A percentile compares a stretch with the other conserved stretches of the same genome.
These are phyloP conservation scores for Podila verticillata DNA, from an alignment of 192 early-diverging fungal genomes.

Conservation along the genomic window DNA sequence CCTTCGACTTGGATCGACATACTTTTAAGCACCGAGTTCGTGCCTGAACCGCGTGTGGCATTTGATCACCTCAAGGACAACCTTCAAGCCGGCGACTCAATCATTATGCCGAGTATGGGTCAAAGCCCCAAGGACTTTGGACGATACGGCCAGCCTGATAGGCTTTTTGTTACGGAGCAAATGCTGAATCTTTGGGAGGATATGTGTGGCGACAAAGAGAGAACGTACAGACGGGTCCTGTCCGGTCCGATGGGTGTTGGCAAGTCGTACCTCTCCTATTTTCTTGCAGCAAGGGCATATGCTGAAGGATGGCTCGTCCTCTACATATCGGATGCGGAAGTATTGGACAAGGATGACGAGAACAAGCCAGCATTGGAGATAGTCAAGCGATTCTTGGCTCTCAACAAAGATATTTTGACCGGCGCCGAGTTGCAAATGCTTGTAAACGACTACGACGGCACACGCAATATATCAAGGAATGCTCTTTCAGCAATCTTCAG, in stretches of 20 bases:
- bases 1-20: slow-evolving; percentile 25
- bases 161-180: slow-evolving; percentile 19
- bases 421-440: slow-evolving; percentile 22
- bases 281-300: slow-evolving; percentile 37
- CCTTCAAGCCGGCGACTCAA: slow-evolving; percentile 15
- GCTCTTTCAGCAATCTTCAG: neutral
- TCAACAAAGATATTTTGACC: slow-evolving; percentile 51
- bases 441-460: slow-evolving; percentile 7
- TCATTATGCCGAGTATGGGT: slow-evolving; percentile 16
- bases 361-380: neutral
- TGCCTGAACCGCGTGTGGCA: slow-evolving; percentile 4
- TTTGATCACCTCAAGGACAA: slow-evolving; percentile 21
- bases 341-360: neutral
- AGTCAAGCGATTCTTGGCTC: slow-evolving; percentile 22
- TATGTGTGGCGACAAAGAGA: slow-evolving; percentile 10
- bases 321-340: slow-evolving; percentile 42
- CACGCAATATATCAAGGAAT: neutral
- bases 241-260: slow-evolving; percentile 22
- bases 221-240: slow-evolving; percentile 29
- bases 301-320: slow-evolving; percentile 36
- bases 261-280: slow-evolving; percentile 17
- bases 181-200: slow-evolving; percentile 14
- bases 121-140: neutral
- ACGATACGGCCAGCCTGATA: too few species aligned
- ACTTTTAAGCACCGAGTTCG: slow-evolving; percentile 11